Conservation (phyloP, 148 eudicot species). For the Tetragonia tetragonoides region DNA sequence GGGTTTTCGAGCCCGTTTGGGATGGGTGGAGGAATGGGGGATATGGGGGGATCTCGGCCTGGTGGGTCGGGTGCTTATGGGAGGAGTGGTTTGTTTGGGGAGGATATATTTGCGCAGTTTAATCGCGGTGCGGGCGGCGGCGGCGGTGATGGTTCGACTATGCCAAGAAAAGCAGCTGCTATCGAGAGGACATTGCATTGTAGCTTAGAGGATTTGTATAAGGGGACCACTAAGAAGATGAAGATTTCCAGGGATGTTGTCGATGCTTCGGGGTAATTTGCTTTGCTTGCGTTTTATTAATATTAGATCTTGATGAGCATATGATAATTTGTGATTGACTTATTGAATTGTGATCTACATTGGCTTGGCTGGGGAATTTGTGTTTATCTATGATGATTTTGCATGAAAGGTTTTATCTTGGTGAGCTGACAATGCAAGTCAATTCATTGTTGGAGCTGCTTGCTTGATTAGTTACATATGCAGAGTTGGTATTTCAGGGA, state of each 20-base stretch:
- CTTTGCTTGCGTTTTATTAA: constrained; percentile 12
- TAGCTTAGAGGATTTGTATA: constrained; percentile 81
- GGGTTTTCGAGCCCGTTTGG: constrained; percentile 71
- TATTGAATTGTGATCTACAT: background rate
- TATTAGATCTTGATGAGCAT: background rate
- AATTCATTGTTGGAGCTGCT: background rate
- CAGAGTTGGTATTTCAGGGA: background rate
- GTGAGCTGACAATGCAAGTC: background rate
- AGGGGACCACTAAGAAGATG: constrained; percentile 82
- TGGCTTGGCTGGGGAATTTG: background rate
- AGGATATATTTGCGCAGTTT: constrained; percentile 51
- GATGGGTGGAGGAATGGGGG: constrained; percentile 45
- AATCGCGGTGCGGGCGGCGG: constrained; percentile 40
- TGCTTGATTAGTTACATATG: background rate
- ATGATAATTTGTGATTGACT: background rate
- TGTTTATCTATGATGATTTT: background rate
- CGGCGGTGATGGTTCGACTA: constrained; percentile 37
- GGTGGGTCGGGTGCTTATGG: constrained; percentile 39
- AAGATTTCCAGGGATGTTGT: constrained; percentile 67
- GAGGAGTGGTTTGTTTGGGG: constrained; percentile 55
- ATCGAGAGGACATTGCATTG: constrained; percentile 60
- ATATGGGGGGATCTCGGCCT: constrained; percentile 43
- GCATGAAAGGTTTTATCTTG: background rate
- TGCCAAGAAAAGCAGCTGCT: constrained; percentile 51
- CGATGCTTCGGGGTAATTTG: constrained; percentile 54